Conservation (phyloP, 441 rosid genomes). For the Croton setiger region DNA sequence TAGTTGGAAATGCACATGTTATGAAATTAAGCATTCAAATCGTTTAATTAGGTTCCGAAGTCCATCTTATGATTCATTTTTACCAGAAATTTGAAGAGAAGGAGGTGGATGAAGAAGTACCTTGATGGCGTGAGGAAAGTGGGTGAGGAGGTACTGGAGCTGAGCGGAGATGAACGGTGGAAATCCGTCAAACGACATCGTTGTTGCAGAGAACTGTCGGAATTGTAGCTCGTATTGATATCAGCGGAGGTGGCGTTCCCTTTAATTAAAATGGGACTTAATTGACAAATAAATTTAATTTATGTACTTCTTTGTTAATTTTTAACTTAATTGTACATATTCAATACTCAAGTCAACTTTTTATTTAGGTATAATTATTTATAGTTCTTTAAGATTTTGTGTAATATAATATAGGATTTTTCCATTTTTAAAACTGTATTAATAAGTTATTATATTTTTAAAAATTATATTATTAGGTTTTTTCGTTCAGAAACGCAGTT, state of each 20-base stretch:
- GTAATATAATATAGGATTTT: too few relatives aligned
- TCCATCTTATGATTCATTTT: neutral
- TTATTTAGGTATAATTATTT: too few relatives aligned
- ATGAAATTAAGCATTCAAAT: neutral
- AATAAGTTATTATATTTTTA: too few relatives aligned
- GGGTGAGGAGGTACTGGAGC: slow-evolving; percentile 70
- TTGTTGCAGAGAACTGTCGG: neutral
- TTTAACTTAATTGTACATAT: too few relatives aligned
- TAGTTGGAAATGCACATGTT: neutral
- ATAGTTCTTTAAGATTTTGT: too few relatives aligned
- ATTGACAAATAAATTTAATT: too few relatives aligned
- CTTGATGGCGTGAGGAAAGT: slow-evolving; percentile 58
- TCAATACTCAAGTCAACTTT: too few relatives aligned
- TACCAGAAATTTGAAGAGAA: neutral
- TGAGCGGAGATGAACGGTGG: slow-evolving; percentile 76
- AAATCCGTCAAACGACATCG: slow-evolving; percentile 61
- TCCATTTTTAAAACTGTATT: too few relatives aligned
- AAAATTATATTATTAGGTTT: too few relatives aligned
- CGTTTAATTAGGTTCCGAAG: neutral
- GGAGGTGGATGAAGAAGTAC: slow-evolving; percentile 27
- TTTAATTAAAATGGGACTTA: too few relatives aligned
- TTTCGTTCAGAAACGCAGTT: too few relatives aligned
- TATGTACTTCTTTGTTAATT: too few relatives aligned
- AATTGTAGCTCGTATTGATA: neutral
- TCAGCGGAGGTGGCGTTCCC: neutral